A percentile compares a stretch with the other conserved stretches of the same genome.
Conservation (phyloP, 495 filamentous ascomycete genomes). For the Podospora anserina region DNA sequence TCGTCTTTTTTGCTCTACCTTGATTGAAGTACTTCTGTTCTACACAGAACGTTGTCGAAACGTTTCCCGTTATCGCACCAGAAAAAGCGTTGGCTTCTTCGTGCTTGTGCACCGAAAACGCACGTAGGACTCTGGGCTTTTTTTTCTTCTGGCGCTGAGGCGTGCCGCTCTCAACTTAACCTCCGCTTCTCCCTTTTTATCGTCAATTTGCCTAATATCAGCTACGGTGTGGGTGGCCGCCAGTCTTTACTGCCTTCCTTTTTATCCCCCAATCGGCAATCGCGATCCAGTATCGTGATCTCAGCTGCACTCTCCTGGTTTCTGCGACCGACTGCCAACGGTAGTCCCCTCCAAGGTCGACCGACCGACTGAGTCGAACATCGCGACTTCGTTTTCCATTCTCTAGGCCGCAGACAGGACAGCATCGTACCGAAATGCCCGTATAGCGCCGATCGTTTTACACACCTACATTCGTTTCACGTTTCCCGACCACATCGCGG, state of each 20-base stretch:
- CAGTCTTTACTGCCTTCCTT: neutral
- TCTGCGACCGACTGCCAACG: neutral
- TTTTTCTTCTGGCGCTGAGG: neutral
- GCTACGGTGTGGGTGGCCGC: neutral
- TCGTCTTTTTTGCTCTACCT: constrained; percentile 7
- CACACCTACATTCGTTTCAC: neutral
- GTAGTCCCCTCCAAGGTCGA: neutral
- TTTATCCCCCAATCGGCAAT: neutral
- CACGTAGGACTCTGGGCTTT: neutral
- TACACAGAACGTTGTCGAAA: neutral
- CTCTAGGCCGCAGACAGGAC: neutral
- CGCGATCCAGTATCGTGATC: neutral
- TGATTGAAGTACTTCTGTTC: neutral
- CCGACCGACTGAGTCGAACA: neutral
- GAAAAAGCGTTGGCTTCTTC: neutral
- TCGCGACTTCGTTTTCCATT: neutral
- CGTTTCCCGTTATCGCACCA: neutral
- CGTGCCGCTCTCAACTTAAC: neutral
- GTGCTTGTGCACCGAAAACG: neutral
- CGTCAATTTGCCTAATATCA: constrained; percentile 5
- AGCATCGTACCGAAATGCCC: neutral
- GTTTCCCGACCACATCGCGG: neutral
- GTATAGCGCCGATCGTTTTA: neutral
- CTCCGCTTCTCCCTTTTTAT: neutral
- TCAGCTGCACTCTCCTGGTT: neutral